phyloP scores from a whole-genome alignment of 2,329 filamentous ascomycete genomes.

The Neobulgaria alba region DNA sequence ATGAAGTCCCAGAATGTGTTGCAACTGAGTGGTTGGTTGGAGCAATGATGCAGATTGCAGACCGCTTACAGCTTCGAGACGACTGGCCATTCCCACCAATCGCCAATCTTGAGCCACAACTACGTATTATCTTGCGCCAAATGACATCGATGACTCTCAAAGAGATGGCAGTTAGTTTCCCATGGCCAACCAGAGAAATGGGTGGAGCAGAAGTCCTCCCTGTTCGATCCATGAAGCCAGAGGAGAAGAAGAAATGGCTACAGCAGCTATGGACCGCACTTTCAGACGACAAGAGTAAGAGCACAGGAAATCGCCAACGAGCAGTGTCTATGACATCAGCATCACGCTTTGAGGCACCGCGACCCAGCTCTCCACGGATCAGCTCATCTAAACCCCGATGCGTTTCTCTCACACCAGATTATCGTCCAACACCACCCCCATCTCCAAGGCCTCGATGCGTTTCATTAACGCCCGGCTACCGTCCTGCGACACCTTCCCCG shows the following conservation, averaged over 20 bases:
- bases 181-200: constrained; percentile 4
- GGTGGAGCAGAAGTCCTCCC: constrained; percentile 4
- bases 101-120: constrained; percentile 2
- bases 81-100: constrained; percentile 3
- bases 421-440: background rate
- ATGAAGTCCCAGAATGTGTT: constrained; percentile 3
- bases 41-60: constrained; percentile 4
- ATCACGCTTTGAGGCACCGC: constrained; percentile 4
- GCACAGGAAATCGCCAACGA: too few relatives aligned
- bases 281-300: constrained; percentile 1
- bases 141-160: background rate
- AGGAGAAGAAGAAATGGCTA: constrained; percentile 4
- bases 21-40: constrained; percentile 4
- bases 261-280: background rate
- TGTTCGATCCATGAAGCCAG: constrained; percentile 4
- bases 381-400: too few relatives aligned
- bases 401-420: background rate
- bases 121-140: constrained; percentile 3
- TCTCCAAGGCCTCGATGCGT: background rate
- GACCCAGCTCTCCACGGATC: background rate
- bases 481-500: background rate
- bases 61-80: constrained; percentile 1
- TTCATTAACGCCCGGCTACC: background rate
- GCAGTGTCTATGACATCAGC: background rate
- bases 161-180: constrained; percentile 5